Evolutionary conservation across 2,329 filamentous ascomycete species (phyloP).

Genomic region (Sphaerulina musiva): DNA sequence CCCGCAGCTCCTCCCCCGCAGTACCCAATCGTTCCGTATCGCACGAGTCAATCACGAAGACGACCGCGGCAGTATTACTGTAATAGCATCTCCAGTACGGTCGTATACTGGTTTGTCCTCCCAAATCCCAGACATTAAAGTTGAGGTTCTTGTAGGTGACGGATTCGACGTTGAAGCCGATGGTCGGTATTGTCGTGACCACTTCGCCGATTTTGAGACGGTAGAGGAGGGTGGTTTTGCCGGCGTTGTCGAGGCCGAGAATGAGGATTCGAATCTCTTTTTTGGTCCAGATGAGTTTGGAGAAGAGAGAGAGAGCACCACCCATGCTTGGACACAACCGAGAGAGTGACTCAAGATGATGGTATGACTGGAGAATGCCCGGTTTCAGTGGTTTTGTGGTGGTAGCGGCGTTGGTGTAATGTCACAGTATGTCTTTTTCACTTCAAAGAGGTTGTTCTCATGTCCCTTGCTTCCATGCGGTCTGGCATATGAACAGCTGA

Average conservation of each 20-base stretch:
- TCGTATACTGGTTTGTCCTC: slow-evolving; percentile 95
- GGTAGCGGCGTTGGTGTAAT: too few species aligned
- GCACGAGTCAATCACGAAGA: slow-evolving; percentile 97
- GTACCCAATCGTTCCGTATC: slow-evolving; percentile 93
- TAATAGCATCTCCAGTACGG: slow-evolving; percentile 99
- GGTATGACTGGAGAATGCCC: too few species aligned
- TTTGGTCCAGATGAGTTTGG: slow-evolving; percentile 79
- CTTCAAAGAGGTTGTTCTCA: too few species aligned
- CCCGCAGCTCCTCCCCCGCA: slow-evolving; percentile 82
- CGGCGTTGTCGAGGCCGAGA: slow-evolving; percentile 76
- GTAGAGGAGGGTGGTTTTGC: slow-evolving; percentile 95
- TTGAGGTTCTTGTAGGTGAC: slow-evolving; percentile 98
- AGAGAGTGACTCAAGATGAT: too few species aligned
- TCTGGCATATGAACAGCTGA: too few species aligned
- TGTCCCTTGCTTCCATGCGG: too few species aligned
- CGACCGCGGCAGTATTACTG: slow-evolving; percentile 93
- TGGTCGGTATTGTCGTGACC: slow-evolving; percentile 97
- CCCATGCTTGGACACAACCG: slow-evolving; percentile 42
- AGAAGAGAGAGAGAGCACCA: slow-evolving; percentile 50
- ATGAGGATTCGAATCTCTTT: slow-evolving; percentile 92
- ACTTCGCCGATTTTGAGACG: slow-evolving; percentile 96
- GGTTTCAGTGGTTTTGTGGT: too few species aligned
- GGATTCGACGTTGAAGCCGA: slow-evolving; percentile 98
- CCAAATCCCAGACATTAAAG: slow-evolving; percentile 98
- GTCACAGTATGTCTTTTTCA: too few species aligned